phyloP scores from a whole-genome alignment of 2,329 filamentous ascomycete species.

The Colletotrichum melonis region DNA sequence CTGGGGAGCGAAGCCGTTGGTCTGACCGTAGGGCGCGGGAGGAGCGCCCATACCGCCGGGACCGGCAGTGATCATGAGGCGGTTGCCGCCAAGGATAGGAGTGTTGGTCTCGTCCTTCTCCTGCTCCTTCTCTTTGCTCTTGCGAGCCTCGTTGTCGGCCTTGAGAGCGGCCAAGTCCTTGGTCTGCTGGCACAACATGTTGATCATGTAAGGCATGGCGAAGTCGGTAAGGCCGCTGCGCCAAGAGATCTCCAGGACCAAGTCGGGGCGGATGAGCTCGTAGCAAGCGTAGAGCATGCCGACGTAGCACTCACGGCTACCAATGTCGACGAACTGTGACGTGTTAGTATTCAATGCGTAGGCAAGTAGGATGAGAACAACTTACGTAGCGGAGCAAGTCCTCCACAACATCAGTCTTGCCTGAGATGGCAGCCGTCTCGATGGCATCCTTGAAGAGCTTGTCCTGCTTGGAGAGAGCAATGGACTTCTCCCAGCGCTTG shows the following conservation, averaged over 20 bases:
- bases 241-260: conserved; percentile 97
- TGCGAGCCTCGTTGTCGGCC: conserved; percentile 96
- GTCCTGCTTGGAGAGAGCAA: conserved; percentile 97
- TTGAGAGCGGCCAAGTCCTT: conserved; percentile 86
- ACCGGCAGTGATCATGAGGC: conserved; percentile 96
- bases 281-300: conserved; percentile 99
- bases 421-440: conserved; percentile 93
- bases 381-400: conserved; percentile 96
- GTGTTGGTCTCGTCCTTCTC: conserved; percentile 94
- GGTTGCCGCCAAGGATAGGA: conserved; percentile 88
- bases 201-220: conserved; percentile 99
- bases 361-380: conserved; percentile 45
- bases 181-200: conserved; percentile 92
- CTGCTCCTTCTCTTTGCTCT: conserved; percentile 75
- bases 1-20: conserved; percentile 91
- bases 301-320: conserved; percentile 99
- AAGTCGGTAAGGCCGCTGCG: conserved; percentile 94
- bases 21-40: conserved; percentile 78
- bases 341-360: conserved; percentile 45
- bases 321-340: conserved; percentile 94
- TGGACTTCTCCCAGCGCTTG: conserved; percentile 99
- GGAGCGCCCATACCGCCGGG: conserved; percentile 68
- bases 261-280: conserved; percentile 91
- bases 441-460: conserved; percentile 99
- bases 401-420: conserved; percentile 92